A percentile compares a stretch with the other conserved stretches of the same genome.
phyloP scores from a whole-genome alignment of 441 rosid genomes.

The Erodium moschatum region DNA sequence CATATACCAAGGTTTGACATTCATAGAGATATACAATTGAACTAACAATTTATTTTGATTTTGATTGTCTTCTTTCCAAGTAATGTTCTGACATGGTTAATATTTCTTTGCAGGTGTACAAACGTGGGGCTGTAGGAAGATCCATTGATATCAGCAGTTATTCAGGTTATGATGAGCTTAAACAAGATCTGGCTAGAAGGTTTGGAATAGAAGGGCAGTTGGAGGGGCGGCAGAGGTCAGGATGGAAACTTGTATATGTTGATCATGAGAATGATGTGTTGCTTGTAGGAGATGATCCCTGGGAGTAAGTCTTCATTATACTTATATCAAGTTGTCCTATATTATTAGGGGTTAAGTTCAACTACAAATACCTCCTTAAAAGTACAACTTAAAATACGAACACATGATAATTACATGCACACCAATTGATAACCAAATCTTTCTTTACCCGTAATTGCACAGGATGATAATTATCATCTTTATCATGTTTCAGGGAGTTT shows the following conservation, averaged over 20 bases:
- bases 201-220: slow-evolving; percentile 80
- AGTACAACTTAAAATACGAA: no score
- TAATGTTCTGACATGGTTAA: slow-evolving; percentile 13
- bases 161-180: slow-evolving; percentile 59
- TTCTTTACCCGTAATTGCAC: no score
- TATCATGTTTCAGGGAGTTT: slow-evolving; percentile 33
- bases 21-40: background rate
- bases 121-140: slow-evolving; percentile 77
- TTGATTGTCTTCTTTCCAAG: background rate
- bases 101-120: slow-evolving; percentile 44
- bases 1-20: slow-evolving; percentile 53
- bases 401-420: no score
- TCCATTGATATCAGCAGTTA: slow-evolving; percentile 63
- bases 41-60: background rate
- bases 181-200: slow-evolving; percentile 62
- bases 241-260: slow-evolving; percentile 38
- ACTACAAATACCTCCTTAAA: no score
- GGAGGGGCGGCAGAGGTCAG: slow-evolving; percentile 49
- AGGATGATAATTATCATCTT: background rate
- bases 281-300: slow-evolving; percentile 52
- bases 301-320: slow-evolving; percentile 34
- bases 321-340: no score
- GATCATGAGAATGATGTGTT: slow-evolving; percentile 48
- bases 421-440: no score
- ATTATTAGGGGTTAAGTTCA: no score